Base-by-base conservation (phyloP, 164 flowering plant species). In the Amborella trichopoda region DNA sequence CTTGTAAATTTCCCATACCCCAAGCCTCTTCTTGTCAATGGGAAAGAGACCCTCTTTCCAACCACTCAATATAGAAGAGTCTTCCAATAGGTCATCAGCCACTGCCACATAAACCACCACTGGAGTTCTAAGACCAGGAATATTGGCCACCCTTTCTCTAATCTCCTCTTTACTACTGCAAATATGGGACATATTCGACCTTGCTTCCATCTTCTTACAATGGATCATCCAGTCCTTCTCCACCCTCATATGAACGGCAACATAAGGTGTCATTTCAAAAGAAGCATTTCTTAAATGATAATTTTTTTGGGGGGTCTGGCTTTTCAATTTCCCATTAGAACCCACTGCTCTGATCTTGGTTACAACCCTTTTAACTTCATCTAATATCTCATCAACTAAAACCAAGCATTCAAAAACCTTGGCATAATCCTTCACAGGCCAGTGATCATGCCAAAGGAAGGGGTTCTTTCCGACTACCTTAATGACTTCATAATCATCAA, bases 171-270 rank as follows among this genome's bases (percentile, higher is more conserved):
- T 83, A 60, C 87, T 85, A 30, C 94, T 88, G 39, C 97, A 88
- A 18, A 93, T 93, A 44, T 79, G 69, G 21, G 28, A 70, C 16
- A 66, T 60, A 38, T 77, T 73, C 12, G 44, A 64, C 54, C 87
- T 74, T 43, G 78, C 80, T 65, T 93, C 97, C 22, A 70, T 55
- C 49, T 88, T 88, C 74, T 81, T 88, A 49, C 99, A 93, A 52
- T 93, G 99, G 37, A 93, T 84, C 99, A 93, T 93, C 99, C 99
- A 85, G 26, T 93, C 96, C 49, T 72, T 88, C 60, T 93, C 95
- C 28, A 93, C 68, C 53, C 99, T 81, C 99, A 93, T 77, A 67
- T 93, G 99, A 17, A 93, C 94, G 2, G 99, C 99, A 24, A 85
- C 63, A 60, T 70, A 88, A 40, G 94, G 76, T 13, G 62, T 30